phyloP scores from a whole-genome alignment of 2,329 filamentous ascomycete genomes.

The Scedosporium aurantiacum region DNA sequence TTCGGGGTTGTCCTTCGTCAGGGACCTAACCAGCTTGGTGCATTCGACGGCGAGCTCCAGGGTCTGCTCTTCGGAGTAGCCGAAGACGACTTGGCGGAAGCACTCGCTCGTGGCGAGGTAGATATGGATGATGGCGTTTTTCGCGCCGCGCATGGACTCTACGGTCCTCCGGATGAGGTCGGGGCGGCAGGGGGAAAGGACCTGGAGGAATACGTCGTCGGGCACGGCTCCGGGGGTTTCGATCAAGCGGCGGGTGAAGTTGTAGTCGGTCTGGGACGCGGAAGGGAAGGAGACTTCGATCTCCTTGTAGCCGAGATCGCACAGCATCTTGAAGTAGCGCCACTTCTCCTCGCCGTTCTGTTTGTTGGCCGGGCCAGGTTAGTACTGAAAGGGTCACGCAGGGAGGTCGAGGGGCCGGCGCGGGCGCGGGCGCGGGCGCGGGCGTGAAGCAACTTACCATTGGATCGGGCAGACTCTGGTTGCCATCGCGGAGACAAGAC shows the following conservation, averaged over 20 bases:
- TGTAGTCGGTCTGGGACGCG: slow-evolving; percentile 88
- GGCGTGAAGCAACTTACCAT: slow-evolving; percentile 50
- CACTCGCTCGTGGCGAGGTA: slow-evolving; percentile 95
- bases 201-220: slow-evolving; percentile 85
- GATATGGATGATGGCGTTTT: slow-evolving; percentile 90
- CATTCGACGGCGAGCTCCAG: slow-evolving; percentile 75
- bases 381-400: background rate
- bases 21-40: slow-evolving; percentile 72
- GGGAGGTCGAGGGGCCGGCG: background rate
- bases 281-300: slow-evolving; percentile 95
- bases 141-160: slow-evolving; percentile 75
- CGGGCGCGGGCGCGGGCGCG: background rate
- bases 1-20: slow-evolving; percentile 69
- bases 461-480: slow-evolving; percentile 84
- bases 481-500: slow-evolving; percentile 63
- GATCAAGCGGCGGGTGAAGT: slow-evolving; percentile 74
- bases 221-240: slow-evolving; percentile 75
- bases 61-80: slow-evolving; percentile 71
- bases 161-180: slow-evolving; percentile 86
- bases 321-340: slow-evolving; percentile 89
- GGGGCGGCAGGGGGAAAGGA: slow-evolving; percentile 81
- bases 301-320: slow-evolving; percentile 89
- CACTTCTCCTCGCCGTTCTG: slow-evolving; percentile 93
- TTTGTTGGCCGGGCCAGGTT: slow-evolving; percentile 9
- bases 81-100: slow-evolving; percentile 86